Conservation (phyloP, 2,329 filamentous ascomycete genomes). For the Chalaropsis thielavioides region DNA sequence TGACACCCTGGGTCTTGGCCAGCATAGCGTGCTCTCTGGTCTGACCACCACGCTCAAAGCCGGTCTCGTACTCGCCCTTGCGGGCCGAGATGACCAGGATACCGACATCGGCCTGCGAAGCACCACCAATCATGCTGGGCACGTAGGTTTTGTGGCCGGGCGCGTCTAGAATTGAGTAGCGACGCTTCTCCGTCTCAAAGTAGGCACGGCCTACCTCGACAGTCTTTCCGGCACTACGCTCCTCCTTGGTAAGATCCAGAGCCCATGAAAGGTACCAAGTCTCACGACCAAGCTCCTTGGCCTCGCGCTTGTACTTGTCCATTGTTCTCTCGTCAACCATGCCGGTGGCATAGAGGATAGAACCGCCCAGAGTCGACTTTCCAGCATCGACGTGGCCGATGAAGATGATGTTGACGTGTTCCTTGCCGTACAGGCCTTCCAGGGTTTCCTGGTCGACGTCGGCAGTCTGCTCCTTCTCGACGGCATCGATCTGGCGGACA, state of each 20-base stretch:
- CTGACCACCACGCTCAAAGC: slow-evolving; percentile 91
- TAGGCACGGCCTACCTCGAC: slow-evolving; percentile 92
- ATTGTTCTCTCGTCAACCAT: slow-evolving; percentile 99
- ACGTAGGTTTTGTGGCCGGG: slow-evolving; percentile 97
- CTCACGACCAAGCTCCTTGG: slow-evolving; percentile 89
- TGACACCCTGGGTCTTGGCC: slow-evolving; percentile 95
- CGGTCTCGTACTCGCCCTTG: slow-evolving; percentile 97
- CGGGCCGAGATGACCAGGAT: slow-evolving; percentile 91
- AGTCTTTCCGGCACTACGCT: slow-evolving; percentile 91
- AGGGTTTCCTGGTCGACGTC: slow-evolving; percentile 60
- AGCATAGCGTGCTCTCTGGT: slow-evolving; percentile 96
- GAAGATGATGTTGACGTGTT: slow-evolving; percentile 87
- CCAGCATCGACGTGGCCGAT: slow-evolving; percentile 97
- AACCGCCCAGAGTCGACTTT: slow-evolving; percentile 90
- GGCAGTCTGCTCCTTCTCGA: slow-evolving; percentile 67
- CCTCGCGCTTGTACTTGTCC: slow-evolving; percentile 95
- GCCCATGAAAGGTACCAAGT: slow-evolving; percentile 99
- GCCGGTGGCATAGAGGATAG: slow-evolving; percentile 81
- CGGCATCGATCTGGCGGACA: slow-evolving; percentile 60
- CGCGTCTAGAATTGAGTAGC: slow-evolving; percentile 93
- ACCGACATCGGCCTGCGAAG: slow-evolving; percentile 84
- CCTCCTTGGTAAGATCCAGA: slow-evolving; percentile 91
- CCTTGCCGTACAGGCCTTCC: slow-evolving; percentile 93
- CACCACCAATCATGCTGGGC: slow-evolving; percentile 94
- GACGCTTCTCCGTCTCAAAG: slow-evolving; percentile 91